Evolutionary conservation across 306 rosid species (phyloP), one percentile per base, ranked within the genome.

Genomic region (Glycine soja): DNA sequence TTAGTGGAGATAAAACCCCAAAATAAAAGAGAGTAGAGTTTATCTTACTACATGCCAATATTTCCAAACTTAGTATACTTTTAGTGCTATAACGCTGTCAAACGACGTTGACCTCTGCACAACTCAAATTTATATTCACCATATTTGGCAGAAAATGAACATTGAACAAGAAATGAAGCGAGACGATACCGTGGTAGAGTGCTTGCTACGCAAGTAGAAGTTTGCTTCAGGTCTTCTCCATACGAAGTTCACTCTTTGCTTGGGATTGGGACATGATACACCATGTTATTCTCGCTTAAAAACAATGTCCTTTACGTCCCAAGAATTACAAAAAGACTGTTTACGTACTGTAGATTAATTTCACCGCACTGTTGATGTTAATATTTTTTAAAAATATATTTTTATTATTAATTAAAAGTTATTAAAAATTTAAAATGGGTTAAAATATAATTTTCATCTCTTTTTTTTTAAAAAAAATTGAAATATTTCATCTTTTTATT

Each of bases 171-270:
- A 45, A 72, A 53, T 53, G 32, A 8, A 32, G 14, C 48, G 45
- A 72, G 36, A 32, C 4, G 10, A 9, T 36, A 72, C 77, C 77
- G 32, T 72, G 12, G 65, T n/a, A 36, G 48, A 4, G 76, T 71
- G 46, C 14, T 32, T 71, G 24, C 32, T 46, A 8, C 12, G 45
- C 59, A 70, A 18, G 56, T 71, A 32, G 61, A 24, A 50, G 76
- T 32, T 71, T 4, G 53, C 53, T 46, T 70, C 59, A 38, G 24
- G 71, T 34, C 71, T 40, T 46, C 51, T 46, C 34, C 38, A 42
- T 11, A n/a, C 43, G 3, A 61, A 61, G 15, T 43, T 46, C 15
- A 4, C 67, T 61, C 42, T 24, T 61, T 7, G 67, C 15, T 61
- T 10, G 4, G 8, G 0, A 46, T 46, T 46, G 10, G 12, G 8